phyloP scores from a whole-genome alignment of 225 moss, liverwort and hornwort genomes.

The Rhytidiadelphus loreus region DNA sequence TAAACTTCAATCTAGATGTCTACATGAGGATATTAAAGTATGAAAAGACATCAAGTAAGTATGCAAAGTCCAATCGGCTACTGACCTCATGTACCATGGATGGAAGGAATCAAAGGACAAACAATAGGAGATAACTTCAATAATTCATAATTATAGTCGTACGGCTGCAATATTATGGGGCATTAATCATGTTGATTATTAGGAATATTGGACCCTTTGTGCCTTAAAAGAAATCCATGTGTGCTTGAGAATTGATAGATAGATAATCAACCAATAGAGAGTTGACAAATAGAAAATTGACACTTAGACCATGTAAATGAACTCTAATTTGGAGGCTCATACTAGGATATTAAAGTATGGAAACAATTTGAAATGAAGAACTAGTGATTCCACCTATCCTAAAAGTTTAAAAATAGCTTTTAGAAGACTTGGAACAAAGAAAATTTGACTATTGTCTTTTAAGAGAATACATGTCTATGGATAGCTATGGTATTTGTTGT shows the following conservation, averaged over 20 bases:
- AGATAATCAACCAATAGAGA: no score
- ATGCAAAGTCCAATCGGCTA: no score
- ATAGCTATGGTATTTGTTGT: background rate
- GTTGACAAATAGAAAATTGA: no score
- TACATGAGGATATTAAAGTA: no score
- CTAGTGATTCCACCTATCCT: background rate
- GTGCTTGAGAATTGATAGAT: background rate
- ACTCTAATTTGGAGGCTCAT: background rate
- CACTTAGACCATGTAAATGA: fast-evolving
- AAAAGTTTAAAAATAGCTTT: no score
- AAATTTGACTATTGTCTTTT: background rate
- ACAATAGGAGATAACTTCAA: no score
- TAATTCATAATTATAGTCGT: no score
- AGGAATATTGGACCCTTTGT: background rate
- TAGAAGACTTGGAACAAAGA: background rate
- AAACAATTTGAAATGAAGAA: background rate
- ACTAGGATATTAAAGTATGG: background rate
- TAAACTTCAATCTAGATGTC: no score
- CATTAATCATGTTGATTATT: background rate
- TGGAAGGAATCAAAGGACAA: no score
- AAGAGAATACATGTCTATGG: background rate
- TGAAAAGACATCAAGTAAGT: no score
- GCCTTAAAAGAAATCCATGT: background rate
- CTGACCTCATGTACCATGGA: no score
- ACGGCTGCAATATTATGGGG: no score